These are phyloP conservation scores for Pichia sp. DNA, from an alignment of 1,139 yeast species.

Conservation along the genomic window DNA sequence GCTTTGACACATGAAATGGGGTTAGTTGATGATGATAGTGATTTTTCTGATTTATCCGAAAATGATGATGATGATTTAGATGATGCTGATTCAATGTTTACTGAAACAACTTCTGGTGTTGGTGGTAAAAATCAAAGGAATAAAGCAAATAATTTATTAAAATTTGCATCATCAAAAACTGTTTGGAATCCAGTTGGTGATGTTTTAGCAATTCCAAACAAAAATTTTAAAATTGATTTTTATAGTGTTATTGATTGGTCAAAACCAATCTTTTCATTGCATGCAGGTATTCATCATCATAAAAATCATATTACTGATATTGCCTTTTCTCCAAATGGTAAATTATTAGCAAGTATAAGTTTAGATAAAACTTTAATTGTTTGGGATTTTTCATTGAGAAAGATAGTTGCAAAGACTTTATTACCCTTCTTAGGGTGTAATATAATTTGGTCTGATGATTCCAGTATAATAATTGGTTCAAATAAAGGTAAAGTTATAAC, in stretches of 20 bases:
- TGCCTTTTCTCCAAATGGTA: conserved; percentile 56
- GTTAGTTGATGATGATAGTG: conserved; percentile 24
- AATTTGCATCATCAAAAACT: conserved; percentile 32
- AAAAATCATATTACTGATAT: conserved; percentile 42
- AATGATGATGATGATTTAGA: conserved; percentile 35
- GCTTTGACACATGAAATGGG: conserved; percentile 16
- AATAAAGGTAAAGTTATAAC: conserved; percentile 13
- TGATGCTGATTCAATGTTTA: conserved; percentile 19
- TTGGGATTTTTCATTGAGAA: conserved; percentile 42
- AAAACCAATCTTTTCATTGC: conserved; percentile 18
- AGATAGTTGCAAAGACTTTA: conserved; percentile 20
- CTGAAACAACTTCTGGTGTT: conserved; percentile 7
- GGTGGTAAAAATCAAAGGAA: conserved; percentile 9
- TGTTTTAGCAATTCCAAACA: conserved; percentile 46
- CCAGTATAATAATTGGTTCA: conserved; percentile 13
- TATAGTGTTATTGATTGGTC: conserved; percentile 32
- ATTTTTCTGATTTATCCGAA: conserved; percentile 23
- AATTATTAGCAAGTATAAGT: conserved; percentile 50
- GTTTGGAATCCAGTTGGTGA: conserved; percentile 64
- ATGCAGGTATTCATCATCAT: conserved; percentile 27
- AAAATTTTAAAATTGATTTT: conserved; percentile 32
- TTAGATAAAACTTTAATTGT: conserved; percentile 44
- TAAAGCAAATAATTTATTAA: conserved; percentile 7
- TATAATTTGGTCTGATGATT: conserved; percentile 13
- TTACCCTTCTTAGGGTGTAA: conserved; percentile 11